Conservation (phyloP, 768 basidiomycete species). For the Pholiota molesta region DNA sequence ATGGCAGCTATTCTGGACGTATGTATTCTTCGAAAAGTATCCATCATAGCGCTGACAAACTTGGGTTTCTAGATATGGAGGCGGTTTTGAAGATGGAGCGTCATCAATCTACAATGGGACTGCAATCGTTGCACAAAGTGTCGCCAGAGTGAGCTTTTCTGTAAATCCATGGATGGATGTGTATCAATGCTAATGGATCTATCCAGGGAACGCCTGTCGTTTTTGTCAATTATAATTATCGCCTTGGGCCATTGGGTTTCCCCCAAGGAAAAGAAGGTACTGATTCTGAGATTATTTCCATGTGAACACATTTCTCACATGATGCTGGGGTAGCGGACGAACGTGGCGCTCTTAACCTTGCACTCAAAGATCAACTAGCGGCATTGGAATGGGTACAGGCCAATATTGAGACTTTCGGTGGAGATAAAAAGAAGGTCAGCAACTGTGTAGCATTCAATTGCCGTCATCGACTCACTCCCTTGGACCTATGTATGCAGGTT, state of each 20-base stretch:
- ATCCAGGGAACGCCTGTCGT: constrained; percentile 45
- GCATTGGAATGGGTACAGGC: constrained; percentile 60
- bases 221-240: constrained; percentile 42
- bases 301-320: background rate
- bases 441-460: background rate
- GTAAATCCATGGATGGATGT: background rate
- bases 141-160: constrained; percentile 31
- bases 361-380: constrained; percentile 45
- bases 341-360: constrained; percentile 45
- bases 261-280: constrained; percentile 40
- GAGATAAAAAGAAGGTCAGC: constrained; percentile 40
- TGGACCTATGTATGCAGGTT: constrained; percentile 31
- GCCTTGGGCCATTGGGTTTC: constrained; percentile 51
- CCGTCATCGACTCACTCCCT: background rate
- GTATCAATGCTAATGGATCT: background rate
- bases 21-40: constrained; percentile 6
- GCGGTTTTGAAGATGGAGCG: constrained; percentile 32
- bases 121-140: constrained; percentile 37
- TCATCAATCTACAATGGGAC: constrained; percentile 35
- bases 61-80: constrained; percentile 32
- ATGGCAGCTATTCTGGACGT: constrained; percentile 44
- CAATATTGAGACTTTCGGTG: constrained; percentile 63
- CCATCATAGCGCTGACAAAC: background rate
- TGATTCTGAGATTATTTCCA: background rate
- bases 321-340: constrained; percentile 29